phyloP scores from a whole-genome alignment of 108 stramenopile species.

The Nitzschia inconspicua region DNA sequence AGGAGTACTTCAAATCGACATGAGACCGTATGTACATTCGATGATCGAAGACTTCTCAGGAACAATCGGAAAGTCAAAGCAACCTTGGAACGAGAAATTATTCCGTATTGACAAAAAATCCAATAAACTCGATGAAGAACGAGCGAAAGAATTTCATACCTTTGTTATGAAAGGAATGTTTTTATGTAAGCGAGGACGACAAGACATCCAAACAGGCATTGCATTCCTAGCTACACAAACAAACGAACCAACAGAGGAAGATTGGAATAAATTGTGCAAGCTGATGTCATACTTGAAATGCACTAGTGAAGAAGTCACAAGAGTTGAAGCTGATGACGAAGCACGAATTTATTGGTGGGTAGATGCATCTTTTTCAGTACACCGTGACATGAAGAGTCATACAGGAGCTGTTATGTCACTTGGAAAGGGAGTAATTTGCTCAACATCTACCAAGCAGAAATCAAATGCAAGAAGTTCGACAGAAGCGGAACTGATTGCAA shows the following conservation, averaged over 20 bases:
- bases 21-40: conserved; percentile 28
- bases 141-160: conserved; percentile 20
- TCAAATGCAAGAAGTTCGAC: conserved; percentile 44
- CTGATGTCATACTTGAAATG: conserved; percentile 17
- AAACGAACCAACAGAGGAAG: conserved; percentile 20
- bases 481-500: conserved; percentile 44
- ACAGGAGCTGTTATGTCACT: conserved; percentile 41
- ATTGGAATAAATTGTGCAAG: conserved; percentile 36
- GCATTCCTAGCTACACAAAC: conserved; percentile 40
- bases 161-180: conserved; percentile 34
- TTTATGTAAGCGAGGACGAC: conserved; percentile 27
- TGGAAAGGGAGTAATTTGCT: conserved; percentile 29
- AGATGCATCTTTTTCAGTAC: conserved; percentile 49
- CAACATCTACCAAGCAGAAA: conserved; percentile 30
- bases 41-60: conserved; percentile 22
- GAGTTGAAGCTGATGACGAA: too few species aligned
- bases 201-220: conserved; percentile 32
- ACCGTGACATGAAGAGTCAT: conserved; percentile 44
- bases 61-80: too few species aligned
- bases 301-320: too few species aligned
- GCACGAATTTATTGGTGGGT: too few species aligned
- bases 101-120: conserved; percentile 17
- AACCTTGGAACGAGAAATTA: too few species aligned
- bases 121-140: neutral
- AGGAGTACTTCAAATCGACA: conserved; percentile 14